Evolutionary conservation across 2,329 filamentous ascomycete genomes (phyloP).

Genomic region (Phyllosticta citriasiana): DNA sequence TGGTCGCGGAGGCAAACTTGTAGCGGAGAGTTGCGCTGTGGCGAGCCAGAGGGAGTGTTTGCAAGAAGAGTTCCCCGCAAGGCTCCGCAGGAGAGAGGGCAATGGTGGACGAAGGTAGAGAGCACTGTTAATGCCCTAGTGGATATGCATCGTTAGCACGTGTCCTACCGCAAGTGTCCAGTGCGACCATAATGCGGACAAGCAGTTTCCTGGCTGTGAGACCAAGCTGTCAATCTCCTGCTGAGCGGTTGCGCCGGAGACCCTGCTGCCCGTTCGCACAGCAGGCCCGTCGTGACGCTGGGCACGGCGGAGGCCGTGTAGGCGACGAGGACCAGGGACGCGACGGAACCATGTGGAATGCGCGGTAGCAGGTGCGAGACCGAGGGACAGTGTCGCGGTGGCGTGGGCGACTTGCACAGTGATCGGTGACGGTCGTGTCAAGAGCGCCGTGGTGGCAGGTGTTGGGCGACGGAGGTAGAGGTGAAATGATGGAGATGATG

Average conservation of each 20-base stretch:
- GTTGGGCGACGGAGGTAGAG: not conserved
- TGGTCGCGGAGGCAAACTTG: conserved; percentile 19
- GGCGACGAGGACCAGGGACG: conserved; percentile 5
- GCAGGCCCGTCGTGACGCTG: conserved; percentile 1
- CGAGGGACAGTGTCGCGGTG: not conserved
- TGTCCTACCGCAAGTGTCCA: conserved; percentile 18
- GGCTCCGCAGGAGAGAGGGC: conserved; percentile 16
- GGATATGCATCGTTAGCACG: conserved; percentile 28
- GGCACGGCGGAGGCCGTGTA: not conserved
- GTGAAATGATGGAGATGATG: conserved; percentile 4
- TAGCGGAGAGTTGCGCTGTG: not conserved
- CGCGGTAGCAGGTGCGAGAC: conserved; percentile 4
- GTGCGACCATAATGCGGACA: conserved; percentile 20
- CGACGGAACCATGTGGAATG: conserved; percentile 2
- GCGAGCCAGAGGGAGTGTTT: not conserved
- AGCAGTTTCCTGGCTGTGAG: conserved; percentile 22
- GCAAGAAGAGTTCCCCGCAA: conserved; percentile 8
- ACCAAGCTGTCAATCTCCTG: conserved; percentile 28
- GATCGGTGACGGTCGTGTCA: not conserved
- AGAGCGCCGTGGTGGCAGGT: not conserved
- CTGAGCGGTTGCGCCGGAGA: conserved; percentile 16
- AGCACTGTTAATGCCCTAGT: conserved; percentile 13
- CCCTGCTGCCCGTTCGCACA: not conserved
- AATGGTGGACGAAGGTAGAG: conserved; percentile 17
- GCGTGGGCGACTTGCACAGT: not conserved